Percentiles rank a stretch among this genome's conserved stretches.
These are phyloP conservation scores for Ceratobasidium sp. DNA, from an alignment of 1,284 basidiomycete genomes.

Conservation along the genomic window DNA sequence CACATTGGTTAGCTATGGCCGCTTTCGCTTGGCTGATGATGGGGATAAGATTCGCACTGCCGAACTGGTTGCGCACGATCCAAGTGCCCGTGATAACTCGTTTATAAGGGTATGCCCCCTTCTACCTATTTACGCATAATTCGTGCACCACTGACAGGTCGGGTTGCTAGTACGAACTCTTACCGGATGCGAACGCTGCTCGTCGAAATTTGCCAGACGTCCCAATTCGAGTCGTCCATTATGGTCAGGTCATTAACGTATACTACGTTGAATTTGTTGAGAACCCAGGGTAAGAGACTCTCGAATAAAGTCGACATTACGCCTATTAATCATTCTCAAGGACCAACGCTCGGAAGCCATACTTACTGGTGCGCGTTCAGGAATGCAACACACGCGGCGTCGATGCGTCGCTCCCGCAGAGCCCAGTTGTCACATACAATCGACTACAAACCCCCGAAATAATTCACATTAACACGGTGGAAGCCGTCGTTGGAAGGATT, in stretches of 20 bases:
- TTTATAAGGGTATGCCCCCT: conserved; percentile 4
- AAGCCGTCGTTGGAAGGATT: conserved; percentile 6
- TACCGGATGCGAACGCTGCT: neutral
- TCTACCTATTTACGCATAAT: too few relatives aligned
- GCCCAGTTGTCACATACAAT: conserved; percentile 15
- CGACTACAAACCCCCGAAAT: neutral
- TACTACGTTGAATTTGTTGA: conserved; percentile 21
- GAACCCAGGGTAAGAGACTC: neutral
- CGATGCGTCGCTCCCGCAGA: neutral
- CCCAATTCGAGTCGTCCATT: neutral
- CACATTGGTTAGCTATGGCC: conserved; percentile 18
- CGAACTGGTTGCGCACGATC: neutral
- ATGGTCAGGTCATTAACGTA: conserved; percentile 7
- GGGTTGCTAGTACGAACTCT: conserved; percentile 12
- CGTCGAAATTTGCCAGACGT: neutral
- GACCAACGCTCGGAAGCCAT: neutral
- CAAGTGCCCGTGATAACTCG: conserved; percentile 23
- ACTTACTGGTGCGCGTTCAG: conserved; percentile 1
- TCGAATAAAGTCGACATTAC: neutral
- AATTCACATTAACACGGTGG: neutral
- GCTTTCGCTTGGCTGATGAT: conserved; percentile 10
- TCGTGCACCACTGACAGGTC: too few relatives aligned
- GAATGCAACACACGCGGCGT: conserved; percentile 5
- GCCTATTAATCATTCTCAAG: neutral
- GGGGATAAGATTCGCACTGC: conserved; percentile 20